These are phyloP conservation scores for Spathaspora jeffriesii DNA, from an alignment of 1,139 yeast species.

Conservation along the genomic window DNA sequence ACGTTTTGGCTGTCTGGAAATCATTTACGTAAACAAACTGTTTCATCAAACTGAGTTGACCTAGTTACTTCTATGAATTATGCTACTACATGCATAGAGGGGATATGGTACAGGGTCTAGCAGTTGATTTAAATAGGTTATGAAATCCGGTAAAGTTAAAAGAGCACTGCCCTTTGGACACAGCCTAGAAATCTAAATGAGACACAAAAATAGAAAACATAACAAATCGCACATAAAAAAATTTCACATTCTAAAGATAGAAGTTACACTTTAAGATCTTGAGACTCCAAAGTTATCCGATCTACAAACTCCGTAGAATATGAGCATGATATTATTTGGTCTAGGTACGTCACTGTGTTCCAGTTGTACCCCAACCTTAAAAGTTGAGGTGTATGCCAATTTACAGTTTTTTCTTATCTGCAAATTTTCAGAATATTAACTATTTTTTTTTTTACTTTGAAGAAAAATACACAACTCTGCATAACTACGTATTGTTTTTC, in stretches of 20 bases:
- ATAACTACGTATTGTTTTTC: too few relatives aligned
- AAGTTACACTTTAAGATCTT: neutral
- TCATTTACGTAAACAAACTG: neutral
- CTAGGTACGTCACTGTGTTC: too few relatives aligned
- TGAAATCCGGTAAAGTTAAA: neutral
- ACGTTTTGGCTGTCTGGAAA: constrained; percentile 1
- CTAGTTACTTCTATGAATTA: too few relatives aligned
- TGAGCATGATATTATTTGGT: too few relatives aligned
- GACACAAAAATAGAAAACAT: neutral
- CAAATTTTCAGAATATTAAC: neutral
- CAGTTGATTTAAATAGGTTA: neutral
- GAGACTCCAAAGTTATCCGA: neutral
- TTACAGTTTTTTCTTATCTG: too few relatives aligned
- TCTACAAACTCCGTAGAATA: too few relatives aligned
- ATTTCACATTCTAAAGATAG: neutral
- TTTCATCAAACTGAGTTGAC: neutral
- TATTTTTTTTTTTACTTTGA: too few relatives aligned
- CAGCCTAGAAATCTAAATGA: neutral
- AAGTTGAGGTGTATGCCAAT: too few relatives aligned
- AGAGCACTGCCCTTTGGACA: neutral
- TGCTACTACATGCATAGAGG: neutral
- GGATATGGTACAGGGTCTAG: neutral
- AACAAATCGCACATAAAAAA: neutral
- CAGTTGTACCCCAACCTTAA: too few relatives aligned
- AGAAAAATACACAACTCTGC: too few relatives aligned